Percentiles rank a stretch among this genome's conserved stretches.
These are phyloP conservation scores for Solanum paucissectum DNA, from an alignment of 257 asterid genomes.

Conservation along the genomic window DNA sequence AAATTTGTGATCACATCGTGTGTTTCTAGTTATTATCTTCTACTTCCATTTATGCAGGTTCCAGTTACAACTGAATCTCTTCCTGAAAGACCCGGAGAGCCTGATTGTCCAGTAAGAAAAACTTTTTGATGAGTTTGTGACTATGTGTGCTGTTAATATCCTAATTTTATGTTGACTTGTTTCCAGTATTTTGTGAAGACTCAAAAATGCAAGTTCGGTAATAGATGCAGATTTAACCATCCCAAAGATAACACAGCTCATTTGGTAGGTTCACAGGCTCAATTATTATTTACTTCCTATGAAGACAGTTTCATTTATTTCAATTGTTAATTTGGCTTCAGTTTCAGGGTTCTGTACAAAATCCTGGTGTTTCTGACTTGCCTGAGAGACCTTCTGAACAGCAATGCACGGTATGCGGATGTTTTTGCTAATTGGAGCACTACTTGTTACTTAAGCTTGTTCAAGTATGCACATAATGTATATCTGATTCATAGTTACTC, in stretches of 20 bases:
- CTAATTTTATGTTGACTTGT: neutral
- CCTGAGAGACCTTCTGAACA: constrained; percentile 97
- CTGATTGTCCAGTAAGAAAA: constrained; percentile 90
- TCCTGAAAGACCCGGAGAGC: constrained; percentile 86
- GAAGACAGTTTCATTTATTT: neutral
- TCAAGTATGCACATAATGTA: neutral
- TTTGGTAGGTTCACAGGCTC: constrained; percentile 34
- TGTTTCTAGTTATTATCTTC: neutral
- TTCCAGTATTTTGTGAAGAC: constrained; percentile 86
- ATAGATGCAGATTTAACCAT: constrained; percentile 89
- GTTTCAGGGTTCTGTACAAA: constrained; percentile 55
- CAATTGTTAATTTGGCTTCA: constrained; percentile 17
- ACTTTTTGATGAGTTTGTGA: constrained; percentile 5
- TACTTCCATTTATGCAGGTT: constrained; percentile 43
- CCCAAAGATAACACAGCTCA: constrained; percentile 47
- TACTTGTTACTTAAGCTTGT: neutral
- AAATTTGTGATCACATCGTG: neutral
- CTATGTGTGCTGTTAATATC: neutral
- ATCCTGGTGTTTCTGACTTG: constrained; percentile 32
- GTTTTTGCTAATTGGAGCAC: constrained; percentile 8
- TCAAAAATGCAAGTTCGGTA: constrained; percentile 81
- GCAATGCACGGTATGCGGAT: constrained; percentile 69
- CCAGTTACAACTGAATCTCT: constrained; percentile 57
- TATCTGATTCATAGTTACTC: constrained; percentile 2
- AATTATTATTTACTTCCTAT: constrained; percentile 1